Evolutionary conservation across 257 asterid species (phyloP).

Genomic region (Leonotis leonurus): DNA sequence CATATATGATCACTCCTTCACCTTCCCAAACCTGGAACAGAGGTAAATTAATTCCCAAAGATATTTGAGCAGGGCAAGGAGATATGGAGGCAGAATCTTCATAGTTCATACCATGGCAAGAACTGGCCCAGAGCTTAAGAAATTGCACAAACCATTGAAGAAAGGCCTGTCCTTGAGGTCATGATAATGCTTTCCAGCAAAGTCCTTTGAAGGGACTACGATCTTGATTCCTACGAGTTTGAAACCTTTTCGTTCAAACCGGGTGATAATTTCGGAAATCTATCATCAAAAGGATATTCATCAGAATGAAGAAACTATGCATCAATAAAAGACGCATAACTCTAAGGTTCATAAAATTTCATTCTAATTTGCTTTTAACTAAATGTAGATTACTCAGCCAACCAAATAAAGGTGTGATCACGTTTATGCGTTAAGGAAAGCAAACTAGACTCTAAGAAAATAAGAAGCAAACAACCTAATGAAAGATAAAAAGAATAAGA

Average conservation of each 20-base stretch:
- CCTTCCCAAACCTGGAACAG: constrained; percentile 99
- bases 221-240: constrained; percentile 88
- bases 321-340: no score
- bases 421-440: no score
- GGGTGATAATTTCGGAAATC: constrained; percentile 87
- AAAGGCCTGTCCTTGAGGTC: constrained; percentile 94
- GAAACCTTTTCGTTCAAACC: constrained; percentile 90
- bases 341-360: no score
- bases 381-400: no score
- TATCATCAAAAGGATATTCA: constrained; percentile 22
- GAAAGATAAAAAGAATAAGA: no score
- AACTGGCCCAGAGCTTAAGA: constrained; percentile 99
- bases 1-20: constrained; percentile 89
- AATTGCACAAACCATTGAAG: constrained; percentile 84
- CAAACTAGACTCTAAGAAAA: no score
- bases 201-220: constrained; percentile 81
- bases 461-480: no score
- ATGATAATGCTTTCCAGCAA: constrained; percentile 83
- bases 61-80: not conserved
- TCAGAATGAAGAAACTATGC: no score
- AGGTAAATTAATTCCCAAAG: no score
- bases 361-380: no score
- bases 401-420: no score
- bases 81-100: not conserved
- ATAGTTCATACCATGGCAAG: constrained; percentile 89